Evolutionary conservation across 2,329 filamentous ascomycete species (phyloP), one percentile per base, ranked within the genome.

Genomic region (Akanthomyces muscarius): DNA sequence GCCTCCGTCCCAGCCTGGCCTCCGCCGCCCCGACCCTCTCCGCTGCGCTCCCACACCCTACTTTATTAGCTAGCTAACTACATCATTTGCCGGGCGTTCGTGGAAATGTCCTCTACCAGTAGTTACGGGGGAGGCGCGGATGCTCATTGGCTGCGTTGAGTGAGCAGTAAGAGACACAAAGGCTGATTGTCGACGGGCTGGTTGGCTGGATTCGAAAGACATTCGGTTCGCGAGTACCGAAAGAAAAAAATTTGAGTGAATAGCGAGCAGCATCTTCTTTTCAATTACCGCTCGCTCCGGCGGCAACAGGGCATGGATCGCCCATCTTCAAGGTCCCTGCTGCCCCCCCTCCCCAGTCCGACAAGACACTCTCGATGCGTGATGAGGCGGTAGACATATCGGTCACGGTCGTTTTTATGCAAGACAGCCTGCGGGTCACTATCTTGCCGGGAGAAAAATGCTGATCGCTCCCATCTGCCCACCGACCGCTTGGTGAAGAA

Each of bases 401-500:
- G 11, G 58, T 54, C 50, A 45, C 41, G 47, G 47, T 45, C 50
- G 8, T 53, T 41, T 54, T 42, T 38, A 61, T 61, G 59, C 59
- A 61, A 61, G 50, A 54, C 50, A 61, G 41, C 30, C 38, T 54
- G 59, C 59, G 50, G 48, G 50, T 54, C 59, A 61, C 50, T 47
- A 33, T 54, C 5, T 21, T n/a, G 23, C 36, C 45, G 47, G 25
- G 21, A 59, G 21, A 10, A 33, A 48, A 41, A n/a, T 41, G 28
- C 51, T 61, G 59, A 54, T 61, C 59, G n/a, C 41, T 42, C 50
- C 28, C 58, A 50, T 54, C 14, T 41, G 38, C 41, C 18, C 16
- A 53, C 48, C 50, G 30, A 54, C 50, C 59, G 41, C 33, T 21
- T 30, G 8, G 13, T 23, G 30, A 16, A 11, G 5, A 11, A 38